These are phyloP conservation scores for Phyllosticta citriasiana DNA, from an alignment of 2,329 filamentous ascomycete species.

Conservation along the genomic window DNA sequence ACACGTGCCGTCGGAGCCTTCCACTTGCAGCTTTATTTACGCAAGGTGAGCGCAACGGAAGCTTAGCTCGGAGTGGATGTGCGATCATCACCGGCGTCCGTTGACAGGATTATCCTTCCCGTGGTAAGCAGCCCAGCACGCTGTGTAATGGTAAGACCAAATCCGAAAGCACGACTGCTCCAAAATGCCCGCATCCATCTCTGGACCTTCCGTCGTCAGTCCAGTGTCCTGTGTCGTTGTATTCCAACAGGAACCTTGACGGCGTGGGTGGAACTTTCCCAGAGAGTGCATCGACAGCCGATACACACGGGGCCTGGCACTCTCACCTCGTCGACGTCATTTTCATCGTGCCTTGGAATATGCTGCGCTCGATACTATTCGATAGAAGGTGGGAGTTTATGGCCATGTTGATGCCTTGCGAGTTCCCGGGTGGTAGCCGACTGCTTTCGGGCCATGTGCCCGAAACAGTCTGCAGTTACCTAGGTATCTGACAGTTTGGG, in stretches of 20 bases:
- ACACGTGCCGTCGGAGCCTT: no score
- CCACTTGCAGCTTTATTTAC: neutral
- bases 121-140: neutral
- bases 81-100: neutral
- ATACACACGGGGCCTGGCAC: no score
- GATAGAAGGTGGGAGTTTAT: neutral
- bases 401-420: neutral
- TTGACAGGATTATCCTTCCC: neutral
- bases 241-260: neutral
- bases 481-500: neutral
- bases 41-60: neutral
- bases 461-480: neutral
- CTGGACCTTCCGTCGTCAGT: no score
- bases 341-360: no score
- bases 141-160: neutral
- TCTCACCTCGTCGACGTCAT: no score
- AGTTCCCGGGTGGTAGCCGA: neutral
- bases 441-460: neutral
- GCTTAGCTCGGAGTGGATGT: neutral
- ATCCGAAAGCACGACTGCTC: no score
- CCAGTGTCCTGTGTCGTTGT: no score
- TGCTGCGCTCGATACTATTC: no score
- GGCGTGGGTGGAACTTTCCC: no score
- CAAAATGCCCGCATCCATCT: no score
- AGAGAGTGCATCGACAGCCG: no score